These are phyloP conservation scores for Albophoma yamanashiensis DNA, from an alignment of 2,329 filamentous ascomycete genomes.

Conservation along the genomic window DNA sequence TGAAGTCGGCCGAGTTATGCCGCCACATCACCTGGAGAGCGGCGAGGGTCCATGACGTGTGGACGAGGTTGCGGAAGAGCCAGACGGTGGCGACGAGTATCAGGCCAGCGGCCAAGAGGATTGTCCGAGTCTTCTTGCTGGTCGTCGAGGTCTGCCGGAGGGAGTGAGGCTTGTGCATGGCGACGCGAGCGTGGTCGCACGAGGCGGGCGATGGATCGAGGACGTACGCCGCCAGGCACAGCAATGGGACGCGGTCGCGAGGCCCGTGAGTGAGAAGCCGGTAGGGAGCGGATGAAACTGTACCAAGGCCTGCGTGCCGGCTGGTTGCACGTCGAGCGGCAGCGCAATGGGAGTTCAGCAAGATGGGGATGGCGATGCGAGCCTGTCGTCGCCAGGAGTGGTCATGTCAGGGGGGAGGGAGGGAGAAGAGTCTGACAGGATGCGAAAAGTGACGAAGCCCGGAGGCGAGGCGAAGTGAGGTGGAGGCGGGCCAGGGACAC, in stretches of 20 bases:
- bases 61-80: constrained; percentile 6
- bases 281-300: not conserved
- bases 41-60: constrained; percentile 17
- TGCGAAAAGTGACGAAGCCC: not conserved
- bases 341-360: not conserved
- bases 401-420: not conserved
- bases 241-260: not conserved
- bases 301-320: not conserved
- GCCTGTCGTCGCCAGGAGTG: not conserved
- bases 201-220: not conserved
- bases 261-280: not conserved
- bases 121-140: not conserved
- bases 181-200: not conserved
- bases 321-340: not conserved
- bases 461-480: not conserved
- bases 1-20: constrained; percentile 10
- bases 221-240: not conserved
- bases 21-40: constrained; percentile 14
- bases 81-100: constrained; percentile 3
- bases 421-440: not conserved
- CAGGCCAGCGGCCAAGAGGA: constrained; percentile 1
- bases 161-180: constrained; percentile 1
- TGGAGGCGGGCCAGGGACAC: not conserved
- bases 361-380: not conserved
- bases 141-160: not conserved